Conservation (phyloP, 75 land plant genomes). For the Selaginella tamariscina region DNA sequence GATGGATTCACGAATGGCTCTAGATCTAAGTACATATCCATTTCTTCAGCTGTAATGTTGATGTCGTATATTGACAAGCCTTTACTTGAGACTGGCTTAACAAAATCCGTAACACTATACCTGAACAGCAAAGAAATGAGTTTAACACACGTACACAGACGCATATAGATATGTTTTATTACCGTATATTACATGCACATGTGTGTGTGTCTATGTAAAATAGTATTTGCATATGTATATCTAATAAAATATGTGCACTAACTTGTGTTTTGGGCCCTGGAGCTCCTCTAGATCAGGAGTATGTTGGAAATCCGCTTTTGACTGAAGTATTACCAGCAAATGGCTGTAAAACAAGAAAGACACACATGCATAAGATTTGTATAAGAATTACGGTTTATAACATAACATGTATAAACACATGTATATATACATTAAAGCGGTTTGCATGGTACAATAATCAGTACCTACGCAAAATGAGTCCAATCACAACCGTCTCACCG, state of each 20-base stretch:
- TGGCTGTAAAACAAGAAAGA: constrained; percentile 48
- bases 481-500: constrained; percentile 88
- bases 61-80: constrained; percentile 69
- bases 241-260: no score
- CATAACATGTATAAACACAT: background rate
- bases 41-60: constrained; percentile 57
- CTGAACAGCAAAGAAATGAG: constrained; percentile 25
- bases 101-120: constrained; percentile 79
- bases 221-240: no score
- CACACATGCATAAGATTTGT: background rate
- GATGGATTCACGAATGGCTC: constrained; percentile 90
- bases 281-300: constrained; percentile 51
- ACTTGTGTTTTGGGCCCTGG: constrained; percentile 18
- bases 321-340: constrained; percentile 78
- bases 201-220: no score
- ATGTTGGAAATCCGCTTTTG: constrained; percentile 89
- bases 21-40: constrained; percentile 95
- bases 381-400: background rate
- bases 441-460: no score
- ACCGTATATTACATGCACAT: background rate
- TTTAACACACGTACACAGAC: background rate
- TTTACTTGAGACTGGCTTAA: constrained; percentile 88
- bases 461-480: constrained; percentile 92
- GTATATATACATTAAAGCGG: no score
- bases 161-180: background rate